Base-by-base conservation (phyloP, 2,329 filamentous ascomycete species). In the Phialophora expanda region DNA sequence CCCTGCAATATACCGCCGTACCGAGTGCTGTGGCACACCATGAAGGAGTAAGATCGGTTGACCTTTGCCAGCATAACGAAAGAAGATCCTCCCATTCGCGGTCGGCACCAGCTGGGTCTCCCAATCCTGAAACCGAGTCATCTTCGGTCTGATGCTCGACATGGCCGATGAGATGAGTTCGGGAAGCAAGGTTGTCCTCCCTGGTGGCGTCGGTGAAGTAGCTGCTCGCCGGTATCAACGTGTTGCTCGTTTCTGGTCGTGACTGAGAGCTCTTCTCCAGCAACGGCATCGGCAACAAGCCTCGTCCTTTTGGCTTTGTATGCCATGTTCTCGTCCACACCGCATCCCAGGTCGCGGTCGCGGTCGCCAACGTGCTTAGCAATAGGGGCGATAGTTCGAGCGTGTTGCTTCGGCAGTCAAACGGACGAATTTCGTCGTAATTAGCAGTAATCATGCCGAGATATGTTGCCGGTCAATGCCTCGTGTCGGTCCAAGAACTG, bases 1-100 rank as follows among this genome's bases (percentile, higher is more conserved):
- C 38, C 38, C 14, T 44, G 38, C 38, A 44, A 8, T n/a, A 44
- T n/a, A 44, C 14, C 20, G 48, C 1, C 48, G 26, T 26, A 53
- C 48, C 48, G 48, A 53, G 26, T 53, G 48, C 26, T 53, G 48
- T 24, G 48, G 48, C 48, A 53, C 48, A 14, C 48, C 48, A n/a
- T 53, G 48, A 24, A 53, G 48, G 11, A 53, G 48, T 53, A 53
- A 17, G 48, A 53, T 12, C 48, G 48, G 48, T 53, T 53, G 48
- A 14, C 48, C 48, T 53, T 53, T 53, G 48, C 48, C 48, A 5
- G 48, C 48, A 20, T 53, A 53, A 28, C 48, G 48, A 20, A 53
- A 53, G 22, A 53, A 53, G 48, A 53, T 53, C 26, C 48, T 53
- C 9, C 48, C 48, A 26, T 53, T 24, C 48, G 9, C 26, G 6